Conservation (phyloP, 305 asterid species). For the Fraxinus dipetala region DNA sequence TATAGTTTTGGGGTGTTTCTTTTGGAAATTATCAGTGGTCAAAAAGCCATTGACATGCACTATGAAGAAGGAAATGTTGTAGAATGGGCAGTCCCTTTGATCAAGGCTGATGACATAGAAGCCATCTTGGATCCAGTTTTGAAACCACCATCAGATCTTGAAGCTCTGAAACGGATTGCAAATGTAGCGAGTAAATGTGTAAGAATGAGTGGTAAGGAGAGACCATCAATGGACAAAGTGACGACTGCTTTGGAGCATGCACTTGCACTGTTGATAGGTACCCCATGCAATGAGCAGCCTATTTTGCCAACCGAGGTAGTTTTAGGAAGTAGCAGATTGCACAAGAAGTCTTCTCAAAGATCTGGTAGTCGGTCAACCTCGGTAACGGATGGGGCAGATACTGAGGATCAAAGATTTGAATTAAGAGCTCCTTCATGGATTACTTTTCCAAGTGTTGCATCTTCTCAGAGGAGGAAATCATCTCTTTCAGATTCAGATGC, state of each 20-base stretch:
- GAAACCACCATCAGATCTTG: constrained; percentile 37
- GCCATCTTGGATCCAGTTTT: constrained; percentile 38
- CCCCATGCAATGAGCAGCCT: constrained; percentile 50
- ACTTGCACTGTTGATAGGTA: constrained; percentile 46
- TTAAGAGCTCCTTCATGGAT: constrained; percentile 55
- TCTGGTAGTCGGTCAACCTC: constrained; percentile 38
- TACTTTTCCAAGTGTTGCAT: constrained; percentile 49
- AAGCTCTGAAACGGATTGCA: constrained; percentile 43
- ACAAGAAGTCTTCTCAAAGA: constrained; percentile 46
- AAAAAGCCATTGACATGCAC: constrained; percentile 50
- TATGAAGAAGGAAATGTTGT: constrained; percentile 47
- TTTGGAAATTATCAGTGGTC: constrained; percentile 43
- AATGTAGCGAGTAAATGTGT: constrained; percentile 47
- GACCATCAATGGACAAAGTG: constrained; percentile 52
- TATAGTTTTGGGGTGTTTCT: constrained; percentile 50
- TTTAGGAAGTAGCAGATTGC: constrained; percentile 48
- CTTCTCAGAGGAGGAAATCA: constrained; percentile 48
- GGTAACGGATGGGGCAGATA: constrained; percentile 32
- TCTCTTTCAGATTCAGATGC: constrained; percentile 47
- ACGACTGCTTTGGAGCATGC: constrained; percentile 47
- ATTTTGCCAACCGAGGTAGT: constrained; percentile 51
- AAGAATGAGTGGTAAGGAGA: constrained; percentile 48
- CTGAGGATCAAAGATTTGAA: constrained; percentile 42
- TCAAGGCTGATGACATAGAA: constrained; percentile 38
- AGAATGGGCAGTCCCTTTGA: constrained; percentile 51